Evolutionary conservation across 805 yeast species (phyloP).

Genomic region (Yarrowia deformans): DNA sequence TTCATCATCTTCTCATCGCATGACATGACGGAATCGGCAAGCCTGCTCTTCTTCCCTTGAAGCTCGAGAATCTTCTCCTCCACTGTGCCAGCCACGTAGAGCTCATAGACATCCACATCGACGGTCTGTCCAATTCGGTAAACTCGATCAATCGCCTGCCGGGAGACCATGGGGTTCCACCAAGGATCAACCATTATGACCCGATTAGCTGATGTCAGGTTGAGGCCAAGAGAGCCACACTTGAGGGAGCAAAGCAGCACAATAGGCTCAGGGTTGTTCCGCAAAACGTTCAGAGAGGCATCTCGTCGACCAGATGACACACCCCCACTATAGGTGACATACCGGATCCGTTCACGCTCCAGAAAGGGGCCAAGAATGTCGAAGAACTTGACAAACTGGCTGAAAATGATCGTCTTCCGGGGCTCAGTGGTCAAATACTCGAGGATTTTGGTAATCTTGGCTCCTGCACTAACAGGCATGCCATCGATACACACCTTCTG

Average conservation of each 20-base stretch:
- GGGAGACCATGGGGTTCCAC: slow-evolving; percentile 2
- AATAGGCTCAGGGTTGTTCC: background rate
- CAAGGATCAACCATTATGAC: background rate
- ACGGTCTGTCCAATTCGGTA: background rate
- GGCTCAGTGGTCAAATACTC: background rate
- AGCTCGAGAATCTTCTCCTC: background rate
- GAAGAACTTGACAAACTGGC: background rate
- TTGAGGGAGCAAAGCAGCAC: background rate
- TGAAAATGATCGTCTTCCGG: background rate
- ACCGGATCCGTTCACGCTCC: background rate
- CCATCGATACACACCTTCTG: background rate
- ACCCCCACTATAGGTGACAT: background rate
- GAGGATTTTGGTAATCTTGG: background rate
- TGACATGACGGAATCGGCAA: background rate
- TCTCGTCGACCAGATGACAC: background rate
- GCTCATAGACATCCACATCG: slow-evolving; percentile 1
- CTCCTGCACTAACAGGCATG: background rate
- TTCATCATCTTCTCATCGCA: background rate
- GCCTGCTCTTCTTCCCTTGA: background rate
- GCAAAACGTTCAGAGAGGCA: background rate
- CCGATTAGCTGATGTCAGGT: background rate
- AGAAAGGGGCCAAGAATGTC: background rate
- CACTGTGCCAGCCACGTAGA: background rate
- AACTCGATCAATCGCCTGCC: background rate
- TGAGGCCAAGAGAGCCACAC: background rate